A percentile compares a stretch with the other conserved stretches of the same genome.
Conservation (phyloP, 495 filamentous ascomycete species). For the Thermochaetoides thermophila region DNA sequence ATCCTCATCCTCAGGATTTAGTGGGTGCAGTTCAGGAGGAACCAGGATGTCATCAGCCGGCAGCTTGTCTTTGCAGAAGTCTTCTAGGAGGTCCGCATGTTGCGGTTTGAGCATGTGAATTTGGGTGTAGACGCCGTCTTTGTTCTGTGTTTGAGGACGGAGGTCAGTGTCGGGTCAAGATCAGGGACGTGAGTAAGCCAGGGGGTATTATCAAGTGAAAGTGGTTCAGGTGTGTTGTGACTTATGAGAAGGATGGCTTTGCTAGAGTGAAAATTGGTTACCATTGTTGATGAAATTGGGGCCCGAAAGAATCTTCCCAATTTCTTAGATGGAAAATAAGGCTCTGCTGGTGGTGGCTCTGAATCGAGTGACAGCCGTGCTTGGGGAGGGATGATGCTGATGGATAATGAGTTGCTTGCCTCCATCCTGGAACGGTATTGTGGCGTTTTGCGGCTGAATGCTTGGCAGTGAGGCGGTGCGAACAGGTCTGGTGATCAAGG, state of each 20-base stretch:
- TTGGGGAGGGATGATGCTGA: no score
- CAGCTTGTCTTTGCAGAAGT: conserved; percentile 56
- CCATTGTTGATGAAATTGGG: conserved; percentile 4
- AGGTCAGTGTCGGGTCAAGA: no score
- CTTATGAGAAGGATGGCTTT: not conserved
- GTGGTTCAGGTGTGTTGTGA: not conserved
- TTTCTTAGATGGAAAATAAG: no score
- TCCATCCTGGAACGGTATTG: no score
- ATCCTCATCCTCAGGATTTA: conserved; percentile 96
- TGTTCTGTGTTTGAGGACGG: no score
- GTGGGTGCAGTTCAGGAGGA: conserved; percentile 72
- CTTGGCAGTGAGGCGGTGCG: no score
- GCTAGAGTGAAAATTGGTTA: not conserved
- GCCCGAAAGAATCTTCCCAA: conserved; percentile 1
- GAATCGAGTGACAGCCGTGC: no score
- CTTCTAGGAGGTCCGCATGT: conserved; percentile 85
- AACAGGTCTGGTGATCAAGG: no score
- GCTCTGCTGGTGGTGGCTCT: no score
- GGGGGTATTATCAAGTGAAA: not conserved
- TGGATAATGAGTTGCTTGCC: no score
- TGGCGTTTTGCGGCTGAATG: no score
- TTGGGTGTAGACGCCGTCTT: conserved; percentile 77
- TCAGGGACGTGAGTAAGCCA: no score
- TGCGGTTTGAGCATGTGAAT: conserved; percentile 71
- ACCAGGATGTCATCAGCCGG: conserved; percentile 77